Evolutionary conservation across 2,329 filamentous ascomycete species (phyloP), one percentile per base, ranked within the genome.

Genomic region (Purpureocillium takamizusanense): DNA sequence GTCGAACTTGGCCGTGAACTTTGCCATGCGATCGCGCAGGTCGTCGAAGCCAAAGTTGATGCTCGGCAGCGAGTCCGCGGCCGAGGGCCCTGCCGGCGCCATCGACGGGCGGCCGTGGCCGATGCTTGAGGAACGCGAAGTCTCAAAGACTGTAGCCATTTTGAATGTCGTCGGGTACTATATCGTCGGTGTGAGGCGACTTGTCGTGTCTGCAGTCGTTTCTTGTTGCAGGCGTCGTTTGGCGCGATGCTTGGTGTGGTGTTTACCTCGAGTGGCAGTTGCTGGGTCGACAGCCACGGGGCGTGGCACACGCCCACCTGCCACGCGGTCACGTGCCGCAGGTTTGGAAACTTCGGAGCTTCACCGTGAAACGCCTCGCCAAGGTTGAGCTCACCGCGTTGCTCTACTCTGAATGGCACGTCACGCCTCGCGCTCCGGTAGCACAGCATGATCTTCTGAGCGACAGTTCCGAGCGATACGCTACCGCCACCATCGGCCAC

Each of bases 1-100:
- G 57, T 98, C 92, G 52, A 98, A 98, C 51, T 79, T 83, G 8
- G 78, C 74, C 0, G 85, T 95, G 59, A 98, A 98, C 46, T 85
- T 86, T 38, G 82, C 76, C 92, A 98, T 97, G 63, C 88, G 85
- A 54, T 90, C 87, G 63, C 90, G 89, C 56, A 98, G 66, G 50
- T 95, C 87, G 52, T 97, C 89, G 61, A 97, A 97, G 42, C 88
- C 88, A 60, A 98, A 97, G 62, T 95, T 88, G 61, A 94, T 85
- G 57, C 75, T 86, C 28, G 92, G 92, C 8, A 98, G 77, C 36
- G 78, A 78, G 57, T 88, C 83, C 31, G 81, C 82, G 66, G 86
- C 78, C 7, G 81, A 84, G 12, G 78, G 74, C 31, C 70, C 76
- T 34, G 69, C 65, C 31, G 77, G 69, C 23, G 74, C 69, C 45